Evolutionary conservation across 495 filamentous ascomycete genomes (phyloP), one percentile per base, ranked within the genome.

Genomic region (Geopyxis carbonaria): DNA sequence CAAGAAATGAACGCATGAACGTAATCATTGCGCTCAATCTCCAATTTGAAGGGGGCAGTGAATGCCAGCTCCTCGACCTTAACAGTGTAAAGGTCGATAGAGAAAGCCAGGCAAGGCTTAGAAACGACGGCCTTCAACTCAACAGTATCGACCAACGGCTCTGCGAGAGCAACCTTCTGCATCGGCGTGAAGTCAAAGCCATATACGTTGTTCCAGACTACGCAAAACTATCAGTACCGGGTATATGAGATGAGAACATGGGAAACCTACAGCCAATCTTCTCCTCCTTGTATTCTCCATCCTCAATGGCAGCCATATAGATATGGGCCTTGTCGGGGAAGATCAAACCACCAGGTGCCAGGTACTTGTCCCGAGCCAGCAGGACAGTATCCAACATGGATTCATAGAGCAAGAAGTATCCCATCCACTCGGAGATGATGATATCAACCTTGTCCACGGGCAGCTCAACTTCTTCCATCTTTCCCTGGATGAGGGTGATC

Each of bases 351-450:
- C 73, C 80, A 11, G 78, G 73, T 34, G 61, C 66, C 25, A 99
- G 76, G 64, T 95, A 99, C 43, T 65, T 72, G 68, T 99, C 87
- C 50, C 89, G 73, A 14, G 89, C 89, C 57, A 80, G 92, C 28
- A 99, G 73, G 10, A 99, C 91, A 25, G 81, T 91, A 44, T 93
- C 87, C 43, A 99, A 64, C 89, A 99, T 99, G 64, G 78, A 81
- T 68, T 99, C 89, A 64, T 94, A 99, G 29, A 95, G 72, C 31
- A 99, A 71, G 64, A 89, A 92, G 65, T 99, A 99, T 31, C 89
- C 89, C 89, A 99, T 99, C 89, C 89, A 99, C 64, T 99, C 89
- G 22, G 82, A 92, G 45, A 99, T 82, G 62, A 99, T 99, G 54
- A 99, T 87, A 59, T 99, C 89, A 48, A 99, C 91, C 55, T 92